Conservation (phyloP, 2,329 filamentous ascomycete genomes). For the Neopestalotiopsis clavispora region DNA sequence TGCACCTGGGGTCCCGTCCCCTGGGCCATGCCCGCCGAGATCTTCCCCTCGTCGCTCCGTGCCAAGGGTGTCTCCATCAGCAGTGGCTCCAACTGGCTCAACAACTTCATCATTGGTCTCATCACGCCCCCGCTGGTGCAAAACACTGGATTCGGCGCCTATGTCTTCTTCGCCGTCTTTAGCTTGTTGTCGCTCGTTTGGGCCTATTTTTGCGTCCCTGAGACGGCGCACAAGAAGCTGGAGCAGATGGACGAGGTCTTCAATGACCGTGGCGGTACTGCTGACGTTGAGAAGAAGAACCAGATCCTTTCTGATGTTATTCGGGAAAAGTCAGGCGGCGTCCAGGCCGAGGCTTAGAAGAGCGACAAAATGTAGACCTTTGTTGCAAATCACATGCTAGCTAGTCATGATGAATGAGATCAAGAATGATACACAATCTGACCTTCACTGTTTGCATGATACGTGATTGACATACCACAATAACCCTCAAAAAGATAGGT, state of each 20-base stretch:
- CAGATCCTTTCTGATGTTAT: constrained; percentile 14
- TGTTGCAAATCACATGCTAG: background rate
- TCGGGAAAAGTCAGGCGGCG: constrained; percentile 6
- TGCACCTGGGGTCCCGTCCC: constrained; percentile 59
- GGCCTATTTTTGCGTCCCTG: constrained; percentile 43
- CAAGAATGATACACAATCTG: background rate
- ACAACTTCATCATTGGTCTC: constrained; percentile 64
- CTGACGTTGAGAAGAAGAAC: constrained; percentile 5
- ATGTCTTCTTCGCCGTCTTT: constrained; percentile 64
- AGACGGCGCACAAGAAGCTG: constrained; percentile 57
- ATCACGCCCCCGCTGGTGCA: constrained; percentile 64
- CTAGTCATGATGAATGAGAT: background rate
- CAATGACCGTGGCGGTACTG: constrained; percentile 1
- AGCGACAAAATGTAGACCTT: background rate
- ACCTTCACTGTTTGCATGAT: too few species aligned
- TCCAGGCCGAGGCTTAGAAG: background rate
- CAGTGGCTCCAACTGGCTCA: constrained; percentile 64
- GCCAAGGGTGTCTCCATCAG: constrained; percentile 68
- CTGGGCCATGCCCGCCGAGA: constrained; percentile 57
- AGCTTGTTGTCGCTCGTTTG: constrained; percentile 56
- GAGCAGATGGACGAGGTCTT: constrained; percentile 39
- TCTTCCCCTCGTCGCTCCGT: constrained; percentile 66
- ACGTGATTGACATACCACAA: too few species aligned
- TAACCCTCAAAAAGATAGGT: too few species aligned
- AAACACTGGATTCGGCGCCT: constrained; percentile 53